Percentiles rank a stretch among this genome's conserved stretches.
Evolutionary conservation across 352 stramenopile species (phyloP).

Genomic region (Globisporangium megalacanthum): DNA sequence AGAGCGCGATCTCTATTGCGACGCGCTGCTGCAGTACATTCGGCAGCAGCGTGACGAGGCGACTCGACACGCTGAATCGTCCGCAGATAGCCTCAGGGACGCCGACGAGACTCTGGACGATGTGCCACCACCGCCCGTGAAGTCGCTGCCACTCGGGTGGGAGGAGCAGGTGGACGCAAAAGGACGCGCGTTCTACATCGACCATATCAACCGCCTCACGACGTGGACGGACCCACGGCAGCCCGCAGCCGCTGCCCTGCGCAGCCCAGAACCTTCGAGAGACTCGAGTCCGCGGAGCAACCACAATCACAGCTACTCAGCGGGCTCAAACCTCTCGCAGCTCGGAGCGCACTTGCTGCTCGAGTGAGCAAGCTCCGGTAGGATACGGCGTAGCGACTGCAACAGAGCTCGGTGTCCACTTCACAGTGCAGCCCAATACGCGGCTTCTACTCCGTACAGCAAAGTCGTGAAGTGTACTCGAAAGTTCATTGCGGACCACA

Average conservation of each 20-base stretch:
- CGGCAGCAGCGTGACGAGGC: constrained; percentile 56
- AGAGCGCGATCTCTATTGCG: constrained; percentile 57
- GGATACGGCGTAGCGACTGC: neutral
- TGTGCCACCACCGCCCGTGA: neutral
- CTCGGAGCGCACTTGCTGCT: constrained; percentile 7
- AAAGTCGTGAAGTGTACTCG: no score
- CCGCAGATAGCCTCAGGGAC: neutral
- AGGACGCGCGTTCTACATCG: constrained; percentile 64
- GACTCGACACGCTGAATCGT: neutral
- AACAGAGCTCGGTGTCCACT: neutral
- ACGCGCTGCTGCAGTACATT: constrained; percentile 68
- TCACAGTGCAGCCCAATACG: neutral
- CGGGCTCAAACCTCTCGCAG: constrained; percentile 13
- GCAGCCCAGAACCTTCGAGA: constrained; percentile 4
- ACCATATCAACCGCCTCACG: constrained; percentile 68
- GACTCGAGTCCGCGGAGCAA: constrained; percentile 5
- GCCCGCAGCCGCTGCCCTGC: neutral
- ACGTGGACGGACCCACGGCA: constrained; percentile 60
- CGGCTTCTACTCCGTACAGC: no score
- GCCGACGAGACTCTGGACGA: constrained; percentile 1
- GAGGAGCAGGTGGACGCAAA: constrained; percentile 67
- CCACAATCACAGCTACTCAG: constrained; percentile 5
- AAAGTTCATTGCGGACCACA: no score
- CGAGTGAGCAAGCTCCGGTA: neutral
- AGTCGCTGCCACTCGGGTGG: constrained; percentile 55